Base-by-base conservation (phyloP, 768 basidiomycete species). In the Pleurotus eryngii region DNA sequence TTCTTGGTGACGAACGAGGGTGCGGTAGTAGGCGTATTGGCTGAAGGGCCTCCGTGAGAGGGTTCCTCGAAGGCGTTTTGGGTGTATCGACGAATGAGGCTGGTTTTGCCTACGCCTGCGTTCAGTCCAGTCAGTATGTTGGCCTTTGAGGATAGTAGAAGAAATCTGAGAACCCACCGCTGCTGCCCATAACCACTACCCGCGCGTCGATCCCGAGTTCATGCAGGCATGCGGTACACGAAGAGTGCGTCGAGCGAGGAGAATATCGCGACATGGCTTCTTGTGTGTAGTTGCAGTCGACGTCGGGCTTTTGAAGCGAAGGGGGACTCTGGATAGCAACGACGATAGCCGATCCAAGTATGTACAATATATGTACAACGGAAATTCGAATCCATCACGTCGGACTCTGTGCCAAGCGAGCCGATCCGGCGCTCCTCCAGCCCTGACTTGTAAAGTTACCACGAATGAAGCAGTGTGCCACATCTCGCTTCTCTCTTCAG, bases 1-100 rank as follows among this genome's bases (percentile, higher is more conserved):
- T 53, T 53, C 38, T 53, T 53, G 12, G 51, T 53, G 4, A 53
- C 51, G 38, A 53, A 53, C 9, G 51, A 53, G 17, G 51, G 51
- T 12, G 51, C 51, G 1, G 51, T 40, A 12, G 51, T 53, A 5
- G 51, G 38, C 20, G 20, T 20, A 18, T 6, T 39, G 2, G 30
- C 30, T 35, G 30, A 35, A 9, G 9, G 30, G 11, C 30, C 30
- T 35, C 30, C 30, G 51, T 39, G 22, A 50, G 49, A 8, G 8
- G 37, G 35, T 18, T 30, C 15, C 20, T 51, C 51, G 17, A 24
- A 53, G 15, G 38, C n/a, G 18, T 39, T n/a, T 20, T 53, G 51
- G 5, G 51, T 53, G n/a, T 53, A 53, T 15, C 38, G 38, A 11
- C 39, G 51, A 26, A 53, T n/a, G 17, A 53, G 38, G 38, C 51